Evolutionary conservation across 31 red algal species (phyloP).

Genomic region (Bonnemaisonia californica): DNA sequence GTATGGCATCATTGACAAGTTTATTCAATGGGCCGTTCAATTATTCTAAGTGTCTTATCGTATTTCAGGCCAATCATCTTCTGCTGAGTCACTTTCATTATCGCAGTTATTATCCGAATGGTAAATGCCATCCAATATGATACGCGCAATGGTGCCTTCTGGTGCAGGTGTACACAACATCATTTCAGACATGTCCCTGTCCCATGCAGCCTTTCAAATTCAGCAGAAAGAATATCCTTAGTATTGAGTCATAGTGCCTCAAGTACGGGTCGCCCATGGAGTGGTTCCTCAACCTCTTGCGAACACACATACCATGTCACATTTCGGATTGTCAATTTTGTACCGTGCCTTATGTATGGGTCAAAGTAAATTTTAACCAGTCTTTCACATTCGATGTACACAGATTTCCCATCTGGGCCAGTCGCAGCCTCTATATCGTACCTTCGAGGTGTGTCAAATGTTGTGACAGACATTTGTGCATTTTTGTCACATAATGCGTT

Average conservation of each 20-base stretch:
- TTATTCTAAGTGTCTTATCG: neutral
- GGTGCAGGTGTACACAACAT: neutral
- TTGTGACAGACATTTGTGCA: neutral
- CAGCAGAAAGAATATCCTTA: neutral
- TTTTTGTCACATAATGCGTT: neutral
- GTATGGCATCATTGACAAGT: too few relatives aligned
- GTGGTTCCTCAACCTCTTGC: slow-evolving; percentile 8
- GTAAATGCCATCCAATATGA: neutral
- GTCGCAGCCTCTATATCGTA: neutral
- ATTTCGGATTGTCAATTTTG: slow-evolving; percentile 3
- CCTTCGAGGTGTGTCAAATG: neutral
- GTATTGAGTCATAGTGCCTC: slow-evolving; percentile 14
- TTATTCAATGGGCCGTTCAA: neutral
- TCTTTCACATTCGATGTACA: neutral
- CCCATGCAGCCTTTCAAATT: neutral
- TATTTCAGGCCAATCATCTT: slow-evolving; percentile 3
- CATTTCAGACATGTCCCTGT: neutral
- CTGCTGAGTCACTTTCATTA: neutral
- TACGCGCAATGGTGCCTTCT: neutral
- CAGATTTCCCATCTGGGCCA: neutral
- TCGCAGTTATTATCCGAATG: neutral
- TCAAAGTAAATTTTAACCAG: neutral
- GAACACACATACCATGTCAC: neutral
- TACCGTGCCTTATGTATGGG: neutral
- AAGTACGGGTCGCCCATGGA: neutral